phyloP scores from a whole-genome alignment of 2,329 filamentous ascomycete species.

The Diplodia sapinea region DNA sequence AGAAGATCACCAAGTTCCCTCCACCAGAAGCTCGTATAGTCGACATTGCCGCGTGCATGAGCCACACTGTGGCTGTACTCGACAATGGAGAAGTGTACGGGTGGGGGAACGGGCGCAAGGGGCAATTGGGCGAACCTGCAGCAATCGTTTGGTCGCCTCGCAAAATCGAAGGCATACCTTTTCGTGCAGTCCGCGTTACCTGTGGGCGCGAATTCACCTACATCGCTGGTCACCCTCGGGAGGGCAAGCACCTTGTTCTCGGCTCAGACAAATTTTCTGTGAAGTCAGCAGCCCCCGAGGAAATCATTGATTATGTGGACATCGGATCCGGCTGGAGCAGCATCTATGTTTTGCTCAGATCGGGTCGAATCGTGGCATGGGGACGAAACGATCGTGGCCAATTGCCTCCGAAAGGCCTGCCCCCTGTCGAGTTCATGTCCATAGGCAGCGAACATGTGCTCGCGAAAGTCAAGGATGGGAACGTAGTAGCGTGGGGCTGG shows the following conservation, averaged over 20 bases:
- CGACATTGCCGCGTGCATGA: slow-evolving; percentile 74
- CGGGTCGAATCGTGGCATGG: slow-evolving; percentile 72
- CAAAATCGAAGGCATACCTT: slow-evolving; percentile 57
- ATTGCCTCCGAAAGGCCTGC: slow-evolving; percentile 68
- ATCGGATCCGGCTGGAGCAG: slow-evolving; percentile 83
- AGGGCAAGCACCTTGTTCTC: slow-evolving; percentile 69
- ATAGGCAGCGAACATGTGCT: slow-evolving; percentile 91
- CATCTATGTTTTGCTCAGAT: slow-evolving; percentile 70
- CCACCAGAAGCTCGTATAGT: slow-evolving; percentile 61
- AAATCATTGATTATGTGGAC: slow-evolving; percentile 66
- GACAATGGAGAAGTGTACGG: slow-evolving; percentile 79
- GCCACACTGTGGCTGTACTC: slow-evolving; percentile 76
- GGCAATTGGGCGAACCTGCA: slow-evolving; percentile 72
- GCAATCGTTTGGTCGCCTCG: slow-evolving; percentile 39
- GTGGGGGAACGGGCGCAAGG: slow-evolving; percentile 87
- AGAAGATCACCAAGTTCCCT: slow-evolving; percentile 69
- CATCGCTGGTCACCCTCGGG: slow-evolving; percentile 61
- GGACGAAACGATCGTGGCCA: slow-evolving; percentile 87
- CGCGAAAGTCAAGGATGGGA: slow-evolving; percentile 67
- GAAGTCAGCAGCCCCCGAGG: slow-evolving; percentile 61
- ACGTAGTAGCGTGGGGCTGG: slow-evolving; percentile 91
- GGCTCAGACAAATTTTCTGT: slow-evolving; percentile 78
- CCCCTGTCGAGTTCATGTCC: slow-evolving; percentile 67
- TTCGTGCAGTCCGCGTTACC: slow-evolving; percentile 69
- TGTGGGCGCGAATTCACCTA: slow-evolving; percentile 89